Evolutionary conservation across 2,329 filamentous ascomycete genomes (phyloP), one percentile per base, ranked within the genome.

Genomic region (Xylariaceae sp.): DNA sequence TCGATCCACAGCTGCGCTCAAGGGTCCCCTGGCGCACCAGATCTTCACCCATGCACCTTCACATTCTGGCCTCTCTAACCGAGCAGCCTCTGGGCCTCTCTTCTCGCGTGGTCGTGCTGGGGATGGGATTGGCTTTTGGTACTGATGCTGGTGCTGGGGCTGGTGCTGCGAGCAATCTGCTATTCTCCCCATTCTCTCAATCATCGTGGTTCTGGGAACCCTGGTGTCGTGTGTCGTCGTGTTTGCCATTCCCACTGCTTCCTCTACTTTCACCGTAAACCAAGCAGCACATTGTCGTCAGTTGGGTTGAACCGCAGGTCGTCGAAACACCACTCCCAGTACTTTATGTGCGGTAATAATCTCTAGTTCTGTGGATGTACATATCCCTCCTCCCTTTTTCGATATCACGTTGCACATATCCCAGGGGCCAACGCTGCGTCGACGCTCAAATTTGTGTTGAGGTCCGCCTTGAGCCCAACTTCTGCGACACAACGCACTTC

Each of bases 401-500:
- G 28, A 41, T 18, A 38, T 45, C 36, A 42, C 46, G 50, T 50
- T 31, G 31, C 43, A 49, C 48, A 47, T 56, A 28, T 48, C 34
- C 49, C 38, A 53, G 48, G 48, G 49, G 44, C 54, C 42, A 48
- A 53, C 51, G 40, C 50, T 46, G 46, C 52, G 55, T 53, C 46
- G 47, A 48, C 46, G 56, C 55, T 40, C 44, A 54, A 43, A 50
- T 22, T 51, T 54, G 56, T 62, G 51, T 57, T 53, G 54, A 59
- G 55, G 55, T 58, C 52, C 55, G 57, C 54, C 55, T 63, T 61
- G 50, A 42, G 54, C 53, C 53, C 60, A 55, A 62, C 66, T 69
- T 63, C 70, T 74, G 71, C 71, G 70, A 75, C 71, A 70, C 67
- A 57, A 62, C 62, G 54, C 53, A 63, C 67, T 64, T 68, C 68